Evolutionary conservation across 1,284 basidiomycete genomes (phyloP).

Genomic region (Ceratobasidium sp.): DNA sequence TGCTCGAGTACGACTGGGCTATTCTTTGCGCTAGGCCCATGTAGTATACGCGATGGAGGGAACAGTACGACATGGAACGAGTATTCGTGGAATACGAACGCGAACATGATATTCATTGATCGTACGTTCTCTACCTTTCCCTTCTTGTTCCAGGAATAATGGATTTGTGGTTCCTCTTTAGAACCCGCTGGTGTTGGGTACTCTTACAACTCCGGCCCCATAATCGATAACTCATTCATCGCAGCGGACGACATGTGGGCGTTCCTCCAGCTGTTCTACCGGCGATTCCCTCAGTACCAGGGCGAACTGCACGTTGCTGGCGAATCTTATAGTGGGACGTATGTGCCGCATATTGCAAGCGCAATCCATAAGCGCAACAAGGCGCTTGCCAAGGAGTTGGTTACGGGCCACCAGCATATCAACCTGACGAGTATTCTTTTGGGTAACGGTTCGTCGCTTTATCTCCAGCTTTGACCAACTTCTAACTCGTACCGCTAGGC

Average conservation of each 20-base stretch:
- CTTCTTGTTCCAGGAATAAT: too few relatives aligned
- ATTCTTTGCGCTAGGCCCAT: slow-evolving; percentile 64
- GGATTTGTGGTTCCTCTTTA: not conserved
- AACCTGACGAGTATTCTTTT: slow-evolving; percentile 62
- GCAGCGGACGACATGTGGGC: slow-evolving; percentile 65
- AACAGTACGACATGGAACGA: slow-evolving; percentile 62
- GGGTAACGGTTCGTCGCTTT: slow-evolving; percentile 55
- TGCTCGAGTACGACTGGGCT: slow-evolving; percentile 60
- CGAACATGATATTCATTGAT: slow-evolving; percentile 62
- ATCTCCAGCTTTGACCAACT: not conserved
- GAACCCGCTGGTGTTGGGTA: slow-evolving; percentile 66
- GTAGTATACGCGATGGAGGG: slow-evolving; percentile 62
- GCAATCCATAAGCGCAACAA: slow-evolving; percentile 60
- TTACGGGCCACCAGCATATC: slow-evolving; percentile 50
- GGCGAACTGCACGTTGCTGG: slow-evolving; percentile 58
- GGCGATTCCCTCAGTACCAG: slow-evolving; percentile 56
- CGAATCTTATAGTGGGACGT: slow-evolving; percentile 67
- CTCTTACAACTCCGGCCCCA: slow-evolving; percentile 61
- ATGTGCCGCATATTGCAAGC: slow-evolving; percentile 59
- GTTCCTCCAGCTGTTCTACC: slow-evolving; percentile 66
- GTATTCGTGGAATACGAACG: slow-evolving; percentile 64
- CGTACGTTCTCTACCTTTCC: slow-evolving; percentile 37
- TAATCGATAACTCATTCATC: slow-evolving; percentile 60
- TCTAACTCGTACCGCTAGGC: not conserved
- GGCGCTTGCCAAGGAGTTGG: slow-evolving; percentile 48